phyloP scores from a whole-genome alignment of 2,329 filamentous ascomycete genomes.

The Rhytidhysteron rufulum region DNA sequence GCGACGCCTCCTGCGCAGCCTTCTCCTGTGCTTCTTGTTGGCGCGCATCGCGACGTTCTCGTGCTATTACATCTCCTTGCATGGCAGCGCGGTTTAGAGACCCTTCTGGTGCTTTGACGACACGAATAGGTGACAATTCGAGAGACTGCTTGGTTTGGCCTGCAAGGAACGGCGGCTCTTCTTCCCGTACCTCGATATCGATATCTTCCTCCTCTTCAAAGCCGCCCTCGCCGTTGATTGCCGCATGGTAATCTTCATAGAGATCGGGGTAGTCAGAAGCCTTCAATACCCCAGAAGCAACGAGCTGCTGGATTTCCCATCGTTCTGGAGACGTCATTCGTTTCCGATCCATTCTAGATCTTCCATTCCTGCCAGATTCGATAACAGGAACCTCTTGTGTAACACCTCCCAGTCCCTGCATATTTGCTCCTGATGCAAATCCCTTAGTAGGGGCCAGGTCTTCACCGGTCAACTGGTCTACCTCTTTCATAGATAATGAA shows the following conservation, averaged over 20 bases:
- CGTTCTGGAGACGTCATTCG: slow-evolving; percentile 93
- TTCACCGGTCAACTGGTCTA: slow-evolving; percentile 82
- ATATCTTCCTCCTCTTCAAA: slow-evolving; percentile 95
- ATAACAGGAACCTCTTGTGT: slow-evolving; percentile 59
- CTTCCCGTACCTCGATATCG: slow-evolving; percentile 93
- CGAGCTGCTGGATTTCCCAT: slow-evolving; percentile 96
- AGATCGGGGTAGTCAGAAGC: slow-evolving; percentile 92
- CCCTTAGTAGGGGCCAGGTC: slow-evolving; percentile 76
- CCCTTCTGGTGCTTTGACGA: slow-evolving; percentile 97
- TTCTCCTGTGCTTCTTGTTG: slow-evolving; percentile 83
- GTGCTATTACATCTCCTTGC: slow-evolving; percentile 82
- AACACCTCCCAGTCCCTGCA: slow-evolving; percentile 67
- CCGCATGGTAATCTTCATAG: slow-evolving; percentile 89
- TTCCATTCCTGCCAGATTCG: slow-evolving; percentile 53
- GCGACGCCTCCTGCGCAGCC: slow-evolving; percentile 66
- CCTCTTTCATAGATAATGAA: slow-evolving; percentile 94
- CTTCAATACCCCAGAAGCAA: slow-evolving; percentile 89
- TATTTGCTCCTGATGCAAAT: slow-evolving; percentile 86
- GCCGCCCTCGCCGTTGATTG: slow-evolving; percentile 77
- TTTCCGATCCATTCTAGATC: slow-evolving; percentile 64
- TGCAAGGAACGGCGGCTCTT: slow-evolving; percentile 92
- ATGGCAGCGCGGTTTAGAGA: slow-evolving; percentile 96
- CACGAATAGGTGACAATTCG: slow-evolving; percentile 89
- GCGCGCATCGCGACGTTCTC: slow-evolving; percentile 82
- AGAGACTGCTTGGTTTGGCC: slow-evolving; percentile 96